These are phyloP conservation scores for Kluyveromyces nonfermentans DNA, from an alignment of 805 yeast species.

Conservation along the genomic window DNA sequence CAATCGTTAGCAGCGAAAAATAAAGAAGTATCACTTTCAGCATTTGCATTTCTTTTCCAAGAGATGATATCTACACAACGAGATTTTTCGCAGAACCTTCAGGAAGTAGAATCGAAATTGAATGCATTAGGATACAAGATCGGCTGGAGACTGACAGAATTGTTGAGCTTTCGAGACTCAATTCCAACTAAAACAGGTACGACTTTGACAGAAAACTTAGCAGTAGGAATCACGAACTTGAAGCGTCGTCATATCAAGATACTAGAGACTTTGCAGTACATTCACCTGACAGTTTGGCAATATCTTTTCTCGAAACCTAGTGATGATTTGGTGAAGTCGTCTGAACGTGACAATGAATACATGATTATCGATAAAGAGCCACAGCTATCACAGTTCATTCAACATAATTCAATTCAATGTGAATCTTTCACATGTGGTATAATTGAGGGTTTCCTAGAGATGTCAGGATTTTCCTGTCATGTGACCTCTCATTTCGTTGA, in stretches of 20 bases:
- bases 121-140: slow-evolving; percentile 68
- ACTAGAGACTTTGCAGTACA: slow-evolving; percentile 60
- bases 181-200: slow-evolving; percentile 8
- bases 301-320: slow-evolving; percentile 66
- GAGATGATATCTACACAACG: slow-evolving; percentile 62
- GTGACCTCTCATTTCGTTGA: slow-evolving; percentile 78
- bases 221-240: slow-evolving; percentile 18
- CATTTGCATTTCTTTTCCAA: slow-evolving; percentile 61
- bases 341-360: slow-evolving; percentile 54
- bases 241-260: slow-evolving; percentile 49
- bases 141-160: slow-evolving; percentile 63
- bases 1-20: slow-evolving; percentile 17
- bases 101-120: slow-evolving; percentile 52
- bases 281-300: slow-evolving; percentile 68
- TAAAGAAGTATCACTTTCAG: slow-evolving; percentile 52
- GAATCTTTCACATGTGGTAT: slow-evolving; percentile 80
- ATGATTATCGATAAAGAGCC: slow-evolving; percentile 80
- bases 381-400: slow-evolving; percentile 53
- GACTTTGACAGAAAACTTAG: slow-evolving; percentile 10
- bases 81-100: slow-evolving; percentile 49
- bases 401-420: slow-evolving; percentile 70
- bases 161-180: slow-evolving; percentile 31
- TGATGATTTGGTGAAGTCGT: slow-evolving; percentile 67
- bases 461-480: slow-evolving; percentile 57
- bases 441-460: slow-evolving; percentile 72